These are phyloP conservation scores for Penicillium cinerascens DNA, from an alignment of 495 filamentous ascomycete genomes.

Conservation along the genomic window DNA sequence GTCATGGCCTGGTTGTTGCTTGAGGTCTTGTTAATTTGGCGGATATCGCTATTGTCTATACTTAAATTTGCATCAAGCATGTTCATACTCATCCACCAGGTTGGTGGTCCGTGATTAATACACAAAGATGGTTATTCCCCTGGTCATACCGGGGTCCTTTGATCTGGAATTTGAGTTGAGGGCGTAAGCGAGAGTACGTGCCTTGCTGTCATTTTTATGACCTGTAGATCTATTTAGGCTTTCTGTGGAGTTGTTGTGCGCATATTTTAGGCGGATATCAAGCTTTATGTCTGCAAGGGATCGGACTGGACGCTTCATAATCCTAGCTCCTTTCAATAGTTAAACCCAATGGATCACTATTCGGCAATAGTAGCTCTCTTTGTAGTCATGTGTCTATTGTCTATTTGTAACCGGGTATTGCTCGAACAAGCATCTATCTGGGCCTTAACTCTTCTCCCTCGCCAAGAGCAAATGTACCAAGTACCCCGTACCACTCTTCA, in stretches of 20 bases:
- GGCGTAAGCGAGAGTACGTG: not conserved
- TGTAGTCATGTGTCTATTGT: not conserved
- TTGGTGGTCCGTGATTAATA: not conserved
- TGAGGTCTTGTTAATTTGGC: constrained; percentile 6
- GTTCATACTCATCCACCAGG: constrained; percentile 10
- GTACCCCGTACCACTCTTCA: constrained; percentile 52
- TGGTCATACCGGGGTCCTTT: not conserved
- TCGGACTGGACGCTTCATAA: not conserved
- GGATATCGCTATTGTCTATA: constrained; percentile 11
- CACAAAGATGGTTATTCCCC: not conserved
- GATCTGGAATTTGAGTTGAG: not conserved
- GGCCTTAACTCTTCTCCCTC: constrained; percentile 9
- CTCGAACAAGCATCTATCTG: not conserved
- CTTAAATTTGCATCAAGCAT: constrained; percentile 14
- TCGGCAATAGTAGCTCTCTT: not conserved
- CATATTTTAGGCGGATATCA: not conserved
- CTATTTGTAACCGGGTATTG: not conserved
- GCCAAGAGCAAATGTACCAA: constrained; percentile 41
- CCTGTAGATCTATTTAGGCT: not conserved
- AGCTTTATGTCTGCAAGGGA: not conserved
- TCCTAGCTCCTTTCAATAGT: not conserved
- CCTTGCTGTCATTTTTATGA: not conserved
- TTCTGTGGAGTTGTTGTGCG: not conserved
- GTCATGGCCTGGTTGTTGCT: not conserved
- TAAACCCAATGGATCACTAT: not conserved